Evolutionary conservation across 768 basidiomycete species (phyloP).

Genomic region (Macrolepiota dolichaula): DNA sequence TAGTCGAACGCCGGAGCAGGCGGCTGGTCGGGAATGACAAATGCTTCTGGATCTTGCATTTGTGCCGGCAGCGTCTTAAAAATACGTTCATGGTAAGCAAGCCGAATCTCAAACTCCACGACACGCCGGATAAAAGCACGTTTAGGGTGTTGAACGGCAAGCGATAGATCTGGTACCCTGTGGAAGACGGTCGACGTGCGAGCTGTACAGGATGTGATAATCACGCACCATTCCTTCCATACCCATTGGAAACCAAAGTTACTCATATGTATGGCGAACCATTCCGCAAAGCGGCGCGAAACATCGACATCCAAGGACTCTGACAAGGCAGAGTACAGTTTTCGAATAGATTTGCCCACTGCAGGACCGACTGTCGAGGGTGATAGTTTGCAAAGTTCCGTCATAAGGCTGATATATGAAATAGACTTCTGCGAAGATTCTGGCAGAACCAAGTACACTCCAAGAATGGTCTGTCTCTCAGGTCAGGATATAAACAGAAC

Average conservation of each 20-base stretch:
- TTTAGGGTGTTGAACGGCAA: slow-evolving; percentile 78
- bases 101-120: slow-evolving; percentile 83
- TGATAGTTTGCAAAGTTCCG: slow-evolving; percentile 92
- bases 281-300: slow-evolving; percentile 80
- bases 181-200: not conserved
- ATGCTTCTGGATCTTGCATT: slow-evolving; percentile 66
- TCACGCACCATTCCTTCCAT: slow-evolving; percentile 94
- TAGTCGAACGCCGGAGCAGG: slow-evolving; percentile 83
- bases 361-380: slow-evolving; percentile 92
- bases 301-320: slow-evolving; percentile 88
- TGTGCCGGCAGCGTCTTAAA: slow-evolving; percentile 81
- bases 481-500: not conserved
- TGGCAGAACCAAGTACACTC: slow-evolving; percentile 73
- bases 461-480: slow-evolving; percentile 59
- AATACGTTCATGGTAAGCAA: slow-evolving; percentile 93
- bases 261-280: slow-evolving; percentile 96
- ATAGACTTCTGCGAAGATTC: slow-evolving; percentile 72
- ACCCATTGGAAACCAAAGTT: slow-evolving; percentile 99
- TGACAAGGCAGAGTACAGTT: slow-evolving; percentile 73
- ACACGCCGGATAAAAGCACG: slow-evolving; percentile 85
- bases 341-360: slow-evolving; percentile 92
- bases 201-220: not conserved
- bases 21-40: slow-evolving; percentile 63
- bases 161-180: slow-evolving; percentile 83
- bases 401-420: slow-evolving; percentile 86